Evolutionary conservation across 805 yeast genomes (phyloP).

Genomic region (Yueomyces sp.): DNA sequence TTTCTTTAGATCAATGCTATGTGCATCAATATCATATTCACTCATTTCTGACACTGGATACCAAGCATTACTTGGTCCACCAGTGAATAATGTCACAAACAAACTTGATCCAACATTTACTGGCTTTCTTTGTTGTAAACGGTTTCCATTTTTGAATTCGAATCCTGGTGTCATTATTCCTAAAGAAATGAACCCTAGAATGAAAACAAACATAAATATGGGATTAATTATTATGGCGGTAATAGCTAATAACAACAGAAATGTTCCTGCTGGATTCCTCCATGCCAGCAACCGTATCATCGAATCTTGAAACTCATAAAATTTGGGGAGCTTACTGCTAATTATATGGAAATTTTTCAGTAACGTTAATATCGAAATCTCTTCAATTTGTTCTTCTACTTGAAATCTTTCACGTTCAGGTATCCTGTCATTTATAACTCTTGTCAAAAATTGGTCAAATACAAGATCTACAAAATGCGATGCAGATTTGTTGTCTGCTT

Average conservation of each 20-base stretch:
- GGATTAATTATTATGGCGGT: constrained; percentile 65
- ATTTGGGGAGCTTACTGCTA: constrained; percentile 33
- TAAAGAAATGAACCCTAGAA: constrained; percentile 40
- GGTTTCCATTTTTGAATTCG: constrained; percentile 36
- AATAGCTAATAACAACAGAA: constrained; percentile 43
- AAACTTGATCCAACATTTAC: neutral
- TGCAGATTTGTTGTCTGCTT: no score
- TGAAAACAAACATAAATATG: constrained; percentile 48
- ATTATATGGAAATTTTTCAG: neutral
- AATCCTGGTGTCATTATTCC: constrained; percentile 62
- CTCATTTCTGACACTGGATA: constrained; percentile 3
- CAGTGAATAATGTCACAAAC: constrained; percentile 20
- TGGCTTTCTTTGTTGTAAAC: neutral
- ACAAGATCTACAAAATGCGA: constrained; percentile 41
- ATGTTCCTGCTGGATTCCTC: constrained; percentile 61
- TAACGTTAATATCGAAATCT: neutral
- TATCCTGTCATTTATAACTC: constrained; percentile 34
- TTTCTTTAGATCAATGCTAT: constrained; percentile 7
- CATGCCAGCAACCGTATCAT: constrained; percentile 52
- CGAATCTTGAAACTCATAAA: constrained; percentile 51
- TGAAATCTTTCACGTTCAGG: constrained; percentile 35
- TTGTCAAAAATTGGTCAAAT: constrained; percentile 38
- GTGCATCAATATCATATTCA: constrained; percentile 1
- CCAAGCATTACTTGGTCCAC: constrained; percentile 10
- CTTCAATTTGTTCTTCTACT: constrained; percentile 1